Evolutionary conservation across 805 yeast genomes (phyloP), one percentile per base, ranked within the genome.

Genomic region (Millerozyma miso): DNA sequence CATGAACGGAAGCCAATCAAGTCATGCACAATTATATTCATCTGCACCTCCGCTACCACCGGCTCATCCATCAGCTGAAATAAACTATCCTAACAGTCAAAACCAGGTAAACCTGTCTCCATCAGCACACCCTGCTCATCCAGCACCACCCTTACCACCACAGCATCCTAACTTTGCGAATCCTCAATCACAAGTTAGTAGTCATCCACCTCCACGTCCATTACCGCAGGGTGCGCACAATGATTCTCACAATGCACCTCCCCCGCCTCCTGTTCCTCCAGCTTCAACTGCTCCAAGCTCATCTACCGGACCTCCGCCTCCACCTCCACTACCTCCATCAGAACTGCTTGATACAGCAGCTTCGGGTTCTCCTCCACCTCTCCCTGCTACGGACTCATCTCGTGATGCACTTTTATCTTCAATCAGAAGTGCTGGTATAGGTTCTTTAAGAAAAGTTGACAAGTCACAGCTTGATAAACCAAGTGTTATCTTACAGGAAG

Each of bases 371-470:
- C 36, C 58, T 13, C 56, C 55, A 19, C 47, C 61, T 2, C 33
- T 53, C 2, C 59, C 63, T 6, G 44, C 56, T 1, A 53, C 53
- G 6, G 89, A 75, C 50, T 65, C 69, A 1, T 83, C 82, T 0
- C 71, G 96, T 52, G 95, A 86, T 60, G 95, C 95, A 0, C 71
- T 91, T 34, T 69, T 91, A 46, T 86, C 95, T 0, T 88, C 97
- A 0, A 91, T 91, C 51, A 74, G 96, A 52, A 79, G 83, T 32
- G 82, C 96, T 0, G 88, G 90, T 20, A 32, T 90, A 3, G 83
- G 84, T 0, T 55, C 79, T 4, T 74, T 91, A 51, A 79, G 74
- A 49, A 88, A 83, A 58, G 84, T 85, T 1, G 97, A 91, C 61
- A 91, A 89, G 62, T 63, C 88, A 0, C 89, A 85, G 53, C 67